These are phyloP conservation scores for Stellera chamaejasme DNA, from an alignment of 345 rosid genomes.

Conservation along the genomic window DNA sequence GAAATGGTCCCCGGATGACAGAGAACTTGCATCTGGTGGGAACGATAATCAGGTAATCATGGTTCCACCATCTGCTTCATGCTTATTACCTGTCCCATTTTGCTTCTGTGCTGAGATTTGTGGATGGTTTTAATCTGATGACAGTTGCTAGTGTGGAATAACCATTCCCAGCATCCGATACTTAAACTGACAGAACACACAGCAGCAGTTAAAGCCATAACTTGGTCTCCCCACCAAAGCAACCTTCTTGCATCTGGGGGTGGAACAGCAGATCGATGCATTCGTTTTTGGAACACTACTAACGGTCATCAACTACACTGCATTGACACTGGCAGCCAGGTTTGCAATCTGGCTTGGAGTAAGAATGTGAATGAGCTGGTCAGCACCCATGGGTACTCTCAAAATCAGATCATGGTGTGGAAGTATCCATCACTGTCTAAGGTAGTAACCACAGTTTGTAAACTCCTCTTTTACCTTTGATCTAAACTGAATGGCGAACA, in stretches of 20 bases:
- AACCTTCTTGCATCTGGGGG: constrained; percentile 96
- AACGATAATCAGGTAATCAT: constrained; percentile 84
- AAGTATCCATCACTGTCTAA: constrained; percentile 90
- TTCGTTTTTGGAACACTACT: constrained; percentile 92
- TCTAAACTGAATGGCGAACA: neutral
- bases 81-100: neutral
- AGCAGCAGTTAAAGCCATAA: constrained; percentile 96
- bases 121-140: constrained; percentile 4
- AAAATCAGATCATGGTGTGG: constrained; percentile 98
- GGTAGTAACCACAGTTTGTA: constrained; percentile 27
- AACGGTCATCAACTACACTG: constrained; percentile 80
- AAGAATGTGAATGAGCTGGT: constrained; percentile 95
- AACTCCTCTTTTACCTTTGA: neutral
- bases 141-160: constrained; percentile 95
- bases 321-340: constrained; percentile 97
- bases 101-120: neutral
- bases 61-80: neutral
- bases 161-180: constrained; percentile 77
- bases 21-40: constrained; percentile 99
- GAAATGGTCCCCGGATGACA: constrained; percentile 95
- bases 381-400: constrained; percentile 96
- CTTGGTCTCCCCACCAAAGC: constrained; percentile 99
- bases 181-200: constrained; percentile 82
- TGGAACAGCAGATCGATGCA: constrained; percentile 95
- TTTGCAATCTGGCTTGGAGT: constrained; percentile 95